Conservation (phyloP, 2,329 filamentous ascomycete genomes). For the Samsoniella hepiali region DNA sequence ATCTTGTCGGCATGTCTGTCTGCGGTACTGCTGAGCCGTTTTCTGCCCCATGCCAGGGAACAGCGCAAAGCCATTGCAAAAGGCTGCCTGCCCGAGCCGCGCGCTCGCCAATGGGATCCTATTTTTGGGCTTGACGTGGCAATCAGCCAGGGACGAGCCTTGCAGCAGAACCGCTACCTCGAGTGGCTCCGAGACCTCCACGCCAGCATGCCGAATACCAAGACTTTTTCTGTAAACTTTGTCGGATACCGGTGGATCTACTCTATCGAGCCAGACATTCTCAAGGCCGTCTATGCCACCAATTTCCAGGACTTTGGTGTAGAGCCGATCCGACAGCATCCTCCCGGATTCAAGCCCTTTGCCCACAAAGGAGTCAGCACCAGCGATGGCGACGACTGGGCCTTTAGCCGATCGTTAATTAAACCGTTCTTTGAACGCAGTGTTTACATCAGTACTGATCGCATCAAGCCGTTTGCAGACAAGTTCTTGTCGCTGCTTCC, state of each 20-base stretch:
- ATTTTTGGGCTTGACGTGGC: slow-evolving; percentile 24
- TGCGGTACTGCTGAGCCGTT: background rate
- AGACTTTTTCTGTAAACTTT: slow-evolving; percentile 25
- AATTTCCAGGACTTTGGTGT: slow-evolving; percentile 25
- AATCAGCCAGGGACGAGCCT: slow-evolving; percentile 21
- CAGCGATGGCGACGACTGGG: slow-evolving; percentile 24
- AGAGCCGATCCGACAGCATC: slow-evolving; percentile 23
- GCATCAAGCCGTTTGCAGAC: slow-evolving; percentile 22
- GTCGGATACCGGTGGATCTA: slow-evolving; percentile 23
- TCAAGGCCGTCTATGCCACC: slow-evolving; percentile 25
- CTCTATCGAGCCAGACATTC: slow-evolving; percentile 24
- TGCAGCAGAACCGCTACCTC: slow-evolving; percentile 22
- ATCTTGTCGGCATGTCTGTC: background rate
- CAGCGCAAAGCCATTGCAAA: background rate
- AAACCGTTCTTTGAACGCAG: slow-evolving; percentile 25
- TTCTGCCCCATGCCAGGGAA: background rate
- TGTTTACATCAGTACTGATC: slow-evolving; percentile 23
- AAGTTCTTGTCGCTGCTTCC: slow-evolving; percentile 19
- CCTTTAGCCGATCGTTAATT: slow-evolving; percentile 23
- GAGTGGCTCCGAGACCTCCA: slow-evolving; percentile 24
- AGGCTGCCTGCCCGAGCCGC: slow-evolving; percentile 19
- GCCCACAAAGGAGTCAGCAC: slow-evolving; percentile 22
- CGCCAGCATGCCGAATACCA: slow-evolving; percentile 18
- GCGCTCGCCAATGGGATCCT: slow-evolving; percentile 21
- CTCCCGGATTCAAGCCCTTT: slow-evolving; percentile 21